Percentiles rank a stretch among this genome's conserved stretches.
phyloP scores from a whole-genome alignment of 1,284 basidiomycete species.

The Apiotrichum akiyoshidainum region DNA sequence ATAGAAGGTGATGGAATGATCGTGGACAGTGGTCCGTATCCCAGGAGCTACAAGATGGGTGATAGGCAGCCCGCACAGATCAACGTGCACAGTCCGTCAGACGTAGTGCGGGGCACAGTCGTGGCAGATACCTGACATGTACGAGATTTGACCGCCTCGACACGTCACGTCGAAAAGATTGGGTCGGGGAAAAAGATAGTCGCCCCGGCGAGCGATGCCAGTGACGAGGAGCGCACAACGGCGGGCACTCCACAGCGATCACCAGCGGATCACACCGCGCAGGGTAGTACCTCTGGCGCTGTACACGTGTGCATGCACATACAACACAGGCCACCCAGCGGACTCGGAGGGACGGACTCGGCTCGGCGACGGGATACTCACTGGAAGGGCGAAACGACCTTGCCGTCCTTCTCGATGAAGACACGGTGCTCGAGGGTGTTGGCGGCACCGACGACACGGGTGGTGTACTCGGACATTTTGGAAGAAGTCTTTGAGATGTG shows the following conservation, averaged over 20 bases:
- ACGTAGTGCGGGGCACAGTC: constrained; percentile 42
- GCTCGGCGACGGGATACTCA: constrained; percentile 25
- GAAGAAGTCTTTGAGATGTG: constrained; percentile 16
- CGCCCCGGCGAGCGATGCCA: too few species aligned
- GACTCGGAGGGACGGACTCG: not conserved
- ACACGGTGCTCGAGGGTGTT: constrained; percentile 77
- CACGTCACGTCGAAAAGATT: too few species aligned
- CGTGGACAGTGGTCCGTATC: not conserved
- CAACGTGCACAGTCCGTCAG: constrained; percentile 52
- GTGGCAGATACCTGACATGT: too few species aligned
- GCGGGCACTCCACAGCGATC: too few species aligned
- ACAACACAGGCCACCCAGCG: not conserved
- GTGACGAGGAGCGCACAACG: too few species aligned
- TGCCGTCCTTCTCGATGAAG: constrained; percentile 83
- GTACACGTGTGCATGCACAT: too few species aligned
- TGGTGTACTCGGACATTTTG: constrained; percentile 24
- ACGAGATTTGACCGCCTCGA: too few species aligned
- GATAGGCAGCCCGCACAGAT: constrained; percentile 86
- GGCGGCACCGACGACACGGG: constrained; percentile 23
- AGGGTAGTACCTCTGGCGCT: too few species aligned
- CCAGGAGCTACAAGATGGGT: constrained; percentile 41
- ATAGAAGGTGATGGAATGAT: not conserved
- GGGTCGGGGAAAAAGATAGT: too few species aligned
- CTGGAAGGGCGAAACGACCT: constrained; percentile 86
- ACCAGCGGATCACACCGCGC: too few species aligned